A percentile compares a stretch with the other conserved stretches of the same genome.
These are phyloP conservation scores for Caryopteris hybrid DNA, from an alignment of 305 asterid genomes.

Conservation along the genomic window DNA sequence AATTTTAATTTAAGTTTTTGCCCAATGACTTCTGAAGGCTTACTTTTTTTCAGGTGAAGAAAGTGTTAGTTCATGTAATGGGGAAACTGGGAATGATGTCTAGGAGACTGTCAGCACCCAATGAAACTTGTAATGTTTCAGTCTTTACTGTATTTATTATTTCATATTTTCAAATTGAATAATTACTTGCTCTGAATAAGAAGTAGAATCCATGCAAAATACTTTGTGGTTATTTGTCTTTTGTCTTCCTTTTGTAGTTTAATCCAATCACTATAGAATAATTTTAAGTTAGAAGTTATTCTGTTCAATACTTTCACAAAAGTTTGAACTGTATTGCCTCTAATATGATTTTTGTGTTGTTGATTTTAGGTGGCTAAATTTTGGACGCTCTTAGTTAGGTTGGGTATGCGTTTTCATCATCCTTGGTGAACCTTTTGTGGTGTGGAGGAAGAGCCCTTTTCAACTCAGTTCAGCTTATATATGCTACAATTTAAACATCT, in stretches of 20 bases:
- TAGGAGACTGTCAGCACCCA: not conserved
- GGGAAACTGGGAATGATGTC: not conserved
- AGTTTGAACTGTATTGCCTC: not conserved
- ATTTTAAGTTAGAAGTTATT: not conserved
- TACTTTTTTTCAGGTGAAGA: slow-evolving; percentile 25
- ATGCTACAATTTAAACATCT: not conserved
- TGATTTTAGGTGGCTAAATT: not conserved
- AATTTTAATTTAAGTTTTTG: not conserved
- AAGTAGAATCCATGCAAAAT: not conserved
- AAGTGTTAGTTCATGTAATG: slow-evolving; percentile 24
- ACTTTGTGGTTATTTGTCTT: not conserved
- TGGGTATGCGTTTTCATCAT: not conserved
- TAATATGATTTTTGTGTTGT: not conserved
- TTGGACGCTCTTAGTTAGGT: not conserved
- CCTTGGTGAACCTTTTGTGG: not conserved
- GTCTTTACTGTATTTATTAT: not conserved
- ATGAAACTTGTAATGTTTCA: not conserved
- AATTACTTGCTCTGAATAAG: not conserved
- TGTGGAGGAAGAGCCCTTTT: not conserved
- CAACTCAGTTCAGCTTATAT: not conserved
- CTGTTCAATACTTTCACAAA: not conserved
- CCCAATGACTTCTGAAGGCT: not conserved
- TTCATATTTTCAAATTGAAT: not conserved
- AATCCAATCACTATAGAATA: not conserved
- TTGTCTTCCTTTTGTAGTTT: not conserved